Conservation (phyloP, 352 stramenopile genomes). For the Globisporangium nodosum region DNA sequence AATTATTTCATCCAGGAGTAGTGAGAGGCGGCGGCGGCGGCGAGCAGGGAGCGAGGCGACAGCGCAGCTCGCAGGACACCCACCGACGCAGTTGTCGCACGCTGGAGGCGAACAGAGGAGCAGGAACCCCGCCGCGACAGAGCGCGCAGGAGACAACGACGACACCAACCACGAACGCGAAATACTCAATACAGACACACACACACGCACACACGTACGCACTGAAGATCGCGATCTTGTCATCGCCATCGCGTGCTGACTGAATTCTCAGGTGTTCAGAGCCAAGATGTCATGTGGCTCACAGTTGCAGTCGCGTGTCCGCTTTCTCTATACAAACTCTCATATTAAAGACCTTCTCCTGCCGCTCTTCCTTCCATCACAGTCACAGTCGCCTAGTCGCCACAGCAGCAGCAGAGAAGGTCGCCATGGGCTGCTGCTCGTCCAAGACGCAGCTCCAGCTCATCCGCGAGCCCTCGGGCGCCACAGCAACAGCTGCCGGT, state of each 20-base stretch:
- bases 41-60: background rate
- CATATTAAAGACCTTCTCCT: background rate
- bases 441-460: constrained; percentile 46
- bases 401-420: too few species aligned
- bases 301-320: background rate
- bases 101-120: background rate
- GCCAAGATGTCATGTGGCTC: too few species aligned
- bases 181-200: constrained; percentile 11
- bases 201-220: background rate
- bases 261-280: background rate
- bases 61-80: background rate
- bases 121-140: background rate
- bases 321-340: background rate
- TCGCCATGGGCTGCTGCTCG: constrained; percentile 63
- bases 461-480: constrained; percentile 21
- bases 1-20: constrained; percentile 88
- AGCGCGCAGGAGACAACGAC: background rate
- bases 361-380: background rate
- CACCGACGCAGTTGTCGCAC: too few species aligned
- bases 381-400: background rate
- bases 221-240: background rate
- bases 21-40: background rate
- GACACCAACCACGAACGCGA: background rate
- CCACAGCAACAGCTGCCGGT: too few species aligned
- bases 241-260: too few species aligned